phyloP scores from a whole-genome alignment of 2,329 filamentous ascomycete genomes.

The Helicocarpus griseus region DNA sequence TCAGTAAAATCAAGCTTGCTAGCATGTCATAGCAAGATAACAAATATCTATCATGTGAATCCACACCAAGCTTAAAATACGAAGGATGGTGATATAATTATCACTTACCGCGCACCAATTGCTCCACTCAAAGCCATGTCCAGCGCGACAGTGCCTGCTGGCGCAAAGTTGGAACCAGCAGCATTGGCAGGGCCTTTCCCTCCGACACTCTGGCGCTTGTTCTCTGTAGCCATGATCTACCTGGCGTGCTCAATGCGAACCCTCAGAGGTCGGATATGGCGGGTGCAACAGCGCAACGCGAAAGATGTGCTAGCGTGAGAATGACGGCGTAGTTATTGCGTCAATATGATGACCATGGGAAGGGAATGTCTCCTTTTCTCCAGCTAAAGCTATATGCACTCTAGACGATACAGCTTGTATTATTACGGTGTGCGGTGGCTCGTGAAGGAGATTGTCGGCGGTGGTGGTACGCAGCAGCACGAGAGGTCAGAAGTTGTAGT shows the following conservation, averaged over 20 bases:
- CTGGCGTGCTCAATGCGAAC: not conserved
- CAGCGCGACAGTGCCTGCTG: conserved; percentile 39
- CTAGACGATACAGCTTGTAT: no score
- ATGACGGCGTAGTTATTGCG: not conserved
- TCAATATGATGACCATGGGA: not conserved
- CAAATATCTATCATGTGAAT: not conserved
- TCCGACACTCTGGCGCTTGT: conserved; percentile 47
- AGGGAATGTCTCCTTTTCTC: not conserved
- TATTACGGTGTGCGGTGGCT: not conserved
- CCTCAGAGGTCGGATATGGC: no score
- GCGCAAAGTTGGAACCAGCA: conserved; percentile 26
- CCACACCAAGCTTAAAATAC: not conserved
- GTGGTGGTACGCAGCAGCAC: not conserved
- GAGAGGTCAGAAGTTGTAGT: no score
- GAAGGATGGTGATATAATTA: not conserved
- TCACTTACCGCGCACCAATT: conserved; percentile 51
- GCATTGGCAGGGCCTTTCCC: conserved; percentile 40
- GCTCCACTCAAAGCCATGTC: conserved; percentile 49
- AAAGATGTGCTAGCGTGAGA: not conserved
- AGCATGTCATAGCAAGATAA: not conserved
- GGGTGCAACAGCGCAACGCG: no score
- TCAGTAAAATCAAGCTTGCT: not conserved
- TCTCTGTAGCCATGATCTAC: conserved; percentile 36
- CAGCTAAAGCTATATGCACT: not conserved
- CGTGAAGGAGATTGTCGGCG: not conserved